phyloP scores from a whole-genome alignment of 176 grass and related monocot genomes.

The sorghum (Sorghum bicolor) region DNA sequence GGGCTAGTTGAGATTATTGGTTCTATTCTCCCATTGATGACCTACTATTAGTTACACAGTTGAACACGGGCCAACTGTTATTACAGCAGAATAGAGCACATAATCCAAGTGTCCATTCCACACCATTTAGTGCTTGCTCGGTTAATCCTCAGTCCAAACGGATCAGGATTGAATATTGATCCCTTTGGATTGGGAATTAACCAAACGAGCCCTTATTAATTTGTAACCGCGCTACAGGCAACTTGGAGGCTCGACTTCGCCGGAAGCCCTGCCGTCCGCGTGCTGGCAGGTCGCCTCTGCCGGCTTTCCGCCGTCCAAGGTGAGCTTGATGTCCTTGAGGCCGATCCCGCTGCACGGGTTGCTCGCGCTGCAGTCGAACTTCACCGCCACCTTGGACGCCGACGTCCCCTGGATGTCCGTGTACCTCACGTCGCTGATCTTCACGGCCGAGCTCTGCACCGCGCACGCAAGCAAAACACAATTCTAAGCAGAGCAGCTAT shows the following conservation, averaged over 20 bases:
- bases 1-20: not conserved
- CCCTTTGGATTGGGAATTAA: not conserved
- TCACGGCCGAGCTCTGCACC: conserved; percentile 24
- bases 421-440: conserved; percentile 66
- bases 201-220: not conserved
- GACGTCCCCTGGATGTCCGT: conserved; percentile 49
- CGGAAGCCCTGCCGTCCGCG: conserved; percentile 43
- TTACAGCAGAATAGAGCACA: not conserved
- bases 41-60: not conserved
- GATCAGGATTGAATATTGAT: not conserved
- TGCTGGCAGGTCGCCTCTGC: conserved; percentile 47
- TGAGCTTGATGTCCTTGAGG: conserved; percentile 60
- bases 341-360: conserved; percentile 61
- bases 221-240: conserved; percentile 19
- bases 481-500: not conserved
- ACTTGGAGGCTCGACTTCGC: conserved; percentile 51
- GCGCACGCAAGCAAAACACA: not conserved
- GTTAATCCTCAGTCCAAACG: not conserved
- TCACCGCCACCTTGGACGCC: conserved; percentile 45
- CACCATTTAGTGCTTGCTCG: not conserved
- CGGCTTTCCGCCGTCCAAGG: conserved; percentile 24
- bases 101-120: not conserved
- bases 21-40: not conserved
- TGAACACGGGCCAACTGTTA: not conserved
- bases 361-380: conserved; percentile 64